A percentile compares a stretch with the other conserved stretches of the same genome.
These are phyloP conservation scores for Tetrapisispora pingtungensis DNA, from an alignment of 805 yeast genomes.

Conservation along the genomic window DNA sequence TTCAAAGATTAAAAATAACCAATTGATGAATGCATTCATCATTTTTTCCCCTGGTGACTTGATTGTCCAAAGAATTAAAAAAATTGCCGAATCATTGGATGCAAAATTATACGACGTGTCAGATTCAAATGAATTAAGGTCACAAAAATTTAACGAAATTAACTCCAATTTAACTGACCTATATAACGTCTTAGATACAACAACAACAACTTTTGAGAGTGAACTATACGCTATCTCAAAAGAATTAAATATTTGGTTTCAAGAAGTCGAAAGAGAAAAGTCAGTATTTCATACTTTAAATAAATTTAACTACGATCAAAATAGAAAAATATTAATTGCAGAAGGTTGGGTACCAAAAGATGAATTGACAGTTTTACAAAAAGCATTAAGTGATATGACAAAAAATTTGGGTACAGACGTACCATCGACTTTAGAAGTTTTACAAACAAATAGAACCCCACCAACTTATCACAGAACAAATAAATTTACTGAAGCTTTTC, in stretches of 20 bases:
- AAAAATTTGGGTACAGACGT: constrained; percentile 23
- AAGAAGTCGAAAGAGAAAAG: constrained; percentile 43
- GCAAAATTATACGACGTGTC: constrained; percentile 52
- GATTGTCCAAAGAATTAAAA: constrained; percentile 47
- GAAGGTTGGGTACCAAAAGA: constrained; percentile 67
- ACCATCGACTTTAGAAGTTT: constrained; percentile 45
- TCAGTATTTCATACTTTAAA: constrained; percentile 51
- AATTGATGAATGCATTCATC: constrained; percentile 52
- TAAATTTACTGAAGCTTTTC: constrained; percentile 61
- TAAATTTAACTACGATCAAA: constrained; percentile 56
- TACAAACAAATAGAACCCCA: constrained; percentile 57
- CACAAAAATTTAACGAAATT: constrained; percentile 30
- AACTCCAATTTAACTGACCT: constrained; percentile 39
- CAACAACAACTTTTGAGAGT: constrained; percentile 47
- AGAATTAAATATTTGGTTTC: constrained; percentile 54
- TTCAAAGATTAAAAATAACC: constrained; percentile 37
- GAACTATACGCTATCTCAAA: constrained; percentile 56
- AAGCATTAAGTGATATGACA: constrained; percentile 34
- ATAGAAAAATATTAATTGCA: constrained; percentile 55
- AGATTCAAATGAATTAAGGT: constrained; percentile 30
- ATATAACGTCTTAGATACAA: constrained; percentile 38
- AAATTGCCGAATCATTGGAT: constrained; percentile 61
- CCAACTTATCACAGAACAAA: constrained; percentile 64
- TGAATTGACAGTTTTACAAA: constrained; percentile 39
- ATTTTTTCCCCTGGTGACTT: constrained; percentile 62